Percentiles rank a stretch among this genome's conserved stretches.
phyloP scores from a whole-genome alignment of 352 stramenopile species.

The Phytophthora pluvialis region DNA sequence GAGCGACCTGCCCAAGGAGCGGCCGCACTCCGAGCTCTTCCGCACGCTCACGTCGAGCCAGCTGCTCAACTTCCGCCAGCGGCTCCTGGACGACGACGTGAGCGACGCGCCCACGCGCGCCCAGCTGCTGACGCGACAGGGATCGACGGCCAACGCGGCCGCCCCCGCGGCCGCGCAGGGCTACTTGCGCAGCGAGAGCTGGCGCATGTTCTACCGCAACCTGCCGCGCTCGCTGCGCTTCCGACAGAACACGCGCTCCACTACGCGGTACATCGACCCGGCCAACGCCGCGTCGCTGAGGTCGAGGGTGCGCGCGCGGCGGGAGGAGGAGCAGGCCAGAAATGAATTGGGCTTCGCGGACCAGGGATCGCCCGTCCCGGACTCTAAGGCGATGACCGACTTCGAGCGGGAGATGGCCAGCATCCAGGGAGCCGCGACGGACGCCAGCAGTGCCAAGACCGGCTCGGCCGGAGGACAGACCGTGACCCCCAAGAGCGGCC shows the following conservation, averaged over 20 bases:
- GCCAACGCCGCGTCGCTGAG: slow-evolving; percentile 69
- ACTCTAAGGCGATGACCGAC: slow-evolving; percentile 43
- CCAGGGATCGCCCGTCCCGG: slow-evolving; percentile 28
- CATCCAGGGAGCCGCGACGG: slow-evolving; percentile 13
- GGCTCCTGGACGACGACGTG: slow-evolving; percentile 58
- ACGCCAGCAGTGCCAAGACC: slow-evolving; percentile 23
- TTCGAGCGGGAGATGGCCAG: slow-evolving; percentile 62
- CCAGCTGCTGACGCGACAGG: slow-evolving; percentile 21
- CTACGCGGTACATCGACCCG: slow-evolving; percentile 78
- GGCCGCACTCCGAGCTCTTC: slow-evolving; percentile 68
- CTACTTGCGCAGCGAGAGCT: slow-evolving; percentile 49
- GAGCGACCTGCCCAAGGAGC: slow-evolving; percentile 47
- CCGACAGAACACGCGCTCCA: slow-evolving; percentile 78
- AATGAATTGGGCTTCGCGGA: slow-evolving; percentile 32
- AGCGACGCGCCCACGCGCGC: slow-evolving; percentile 30
- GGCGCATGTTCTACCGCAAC: slow-evolving; percentile 73
- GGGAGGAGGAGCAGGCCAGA: slow-evolving; percentile 55
- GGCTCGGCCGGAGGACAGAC: slow-evolving; percentile 15
- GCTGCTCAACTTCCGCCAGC: slow-evolving; percentile 63
- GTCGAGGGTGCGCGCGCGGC: slow-evolving; percentile 55
- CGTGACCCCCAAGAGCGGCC: slow-evolving; percentile 42
- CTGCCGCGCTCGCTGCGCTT: slow-evolving; percentile 73
- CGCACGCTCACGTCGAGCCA: slow-evolving; percentile 75
- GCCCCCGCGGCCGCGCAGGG: slow-evolving; percentile 16
- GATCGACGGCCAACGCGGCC: slow-evolving; percentile 3